These are phyloP conservation scores for Wickerhamomyces subpelliculosus DNA, from an alignment of 805 yeast genomes.

Conservation along the genomic window DNA sequence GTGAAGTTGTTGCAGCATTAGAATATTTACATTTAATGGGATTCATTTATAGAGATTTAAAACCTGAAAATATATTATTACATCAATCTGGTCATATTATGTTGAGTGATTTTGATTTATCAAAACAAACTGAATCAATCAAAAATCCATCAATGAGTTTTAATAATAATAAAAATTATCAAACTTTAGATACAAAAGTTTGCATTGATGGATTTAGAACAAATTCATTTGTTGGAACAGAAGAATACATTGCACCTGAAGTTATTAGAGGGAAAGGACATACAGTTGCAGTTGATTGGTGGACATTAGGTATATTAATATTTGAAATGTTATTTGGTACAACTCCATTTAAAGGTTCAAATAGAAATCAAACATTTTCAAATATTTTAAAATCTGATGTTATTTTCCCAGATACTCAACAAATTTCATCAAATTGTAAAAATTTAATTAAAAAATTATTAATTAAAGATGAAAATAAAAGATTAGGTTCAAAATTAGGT, in stretches of 20 bases:
- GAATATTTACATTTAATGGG: constrained; percentile 97
- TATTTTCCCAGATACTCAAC: constrained; percentile 62
- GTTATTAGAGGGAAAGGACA: constrained; percentile 97
- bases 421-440: constrained; percentile 69
- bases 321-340: constrained; percentile 95
- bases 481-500: constrained; percentile 89
- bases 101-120: constrained; percentile 93
- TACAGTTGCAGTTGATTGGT: constrained; percentile 98
- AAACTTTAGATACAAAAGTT: constrained; percentile 85
- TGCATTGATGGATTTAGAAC: constrained; percentile 96
- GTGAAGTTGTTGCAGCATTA: constrained; percentile 95
- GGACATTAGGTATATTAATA: constrained; percentile 92
- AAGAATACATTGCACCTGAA: constrained; percentile 97
- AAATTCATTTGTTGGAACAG: constrained; percentile 97
- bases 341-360: constrained; percentile 93
- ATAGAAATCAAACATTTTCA: constrained; percentile 83
- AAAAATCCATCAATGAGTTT: constrained; percentile 66
- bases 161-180: constrained; percentile 34
- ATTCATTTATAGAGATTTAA: constrained; percentile 90
- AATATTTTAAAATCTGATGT: constrained; percentile 83
- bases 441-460: constrained; percentile 72
- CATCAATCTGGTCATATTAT: constrained; percentile 98
- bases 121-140: constrained; percentile 76
- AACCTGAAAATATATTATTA: constrained; percentile 89
- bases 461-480: constrained; percentile 80